Percentiles rank a stretch among this genome's conserved stretches.
phyloP scores from a whole-genome alignment of 257 asterid species.

The Cinchona pubescens region DNA sequence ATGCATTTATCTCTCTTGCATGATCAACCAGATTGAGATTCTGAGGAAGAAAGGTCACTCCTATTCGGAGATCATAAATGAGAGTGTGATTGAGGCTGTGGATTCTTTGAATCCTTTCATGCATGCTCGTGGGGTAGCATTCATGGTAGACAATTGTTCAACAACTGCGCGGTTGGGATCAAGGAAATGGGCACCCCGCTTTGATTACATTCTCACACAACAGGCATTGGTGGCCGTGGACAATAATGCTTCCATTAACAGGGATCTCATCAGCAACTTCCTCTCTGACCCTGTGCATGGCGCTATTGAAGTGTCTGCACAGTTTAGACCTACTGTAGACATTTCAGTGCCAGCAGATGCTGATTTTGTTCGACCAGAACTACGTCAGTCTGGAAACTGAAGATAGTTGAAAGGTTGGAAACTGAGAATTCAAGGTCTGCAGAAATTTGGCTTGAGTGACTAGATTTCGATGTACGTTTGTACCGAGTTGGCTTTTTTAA shows the following conservation, averaged over 20 bases:
- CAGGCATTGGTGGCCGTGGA: conserved; percentile 90
- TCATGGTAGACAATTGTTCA: conserved; percentile 97
- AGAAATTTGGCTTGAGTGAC: not conserved
- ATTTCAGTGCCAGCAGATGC: conserved; percentile 89
- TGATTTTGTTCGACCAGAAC: conserved; percentile 89
- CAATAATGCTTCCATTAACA: conserved; percentile 54
- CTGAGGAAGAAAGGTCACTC: conserved; percentile 96
- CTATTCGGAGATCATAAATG: conserved; percentile 87
- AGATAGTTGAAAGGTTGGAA: not conserved
- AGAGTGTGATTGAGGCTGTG: conserved; percentile 85
- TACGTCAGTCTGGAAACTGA: conserved; percentile 54
- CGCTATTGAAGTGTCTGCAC: conserved; percentile 82
- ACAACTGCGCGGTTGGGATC: conserved; percentile 92
- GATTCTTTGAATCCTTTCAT: conserved; percentile 93
- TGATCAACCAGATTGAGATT: conserved; percentile 62
- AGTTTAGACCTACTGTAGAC: conserved; percentile 91
- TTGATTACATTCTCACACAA: conserved; percentile 82
- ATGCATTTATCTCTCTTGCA: not conserved
- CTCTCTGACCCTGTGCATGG: conserved; percentile 76
- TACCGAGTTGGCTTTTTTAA: not conserved
- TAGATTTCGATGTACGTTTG: not conserved
- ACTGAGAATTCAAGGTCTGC: not conserved
- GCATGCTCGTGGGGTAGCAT: conserved; percentile 98
- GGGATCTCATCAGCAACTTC: conserved; percentile 84
- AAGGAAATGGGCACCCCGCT: conserved; percentile 95